Percentiles rank a stretch among this genome's conserved stretches.
Conservation (phyloP, 345 rosid genomes). For the Pistacia integerrima region DNA sequence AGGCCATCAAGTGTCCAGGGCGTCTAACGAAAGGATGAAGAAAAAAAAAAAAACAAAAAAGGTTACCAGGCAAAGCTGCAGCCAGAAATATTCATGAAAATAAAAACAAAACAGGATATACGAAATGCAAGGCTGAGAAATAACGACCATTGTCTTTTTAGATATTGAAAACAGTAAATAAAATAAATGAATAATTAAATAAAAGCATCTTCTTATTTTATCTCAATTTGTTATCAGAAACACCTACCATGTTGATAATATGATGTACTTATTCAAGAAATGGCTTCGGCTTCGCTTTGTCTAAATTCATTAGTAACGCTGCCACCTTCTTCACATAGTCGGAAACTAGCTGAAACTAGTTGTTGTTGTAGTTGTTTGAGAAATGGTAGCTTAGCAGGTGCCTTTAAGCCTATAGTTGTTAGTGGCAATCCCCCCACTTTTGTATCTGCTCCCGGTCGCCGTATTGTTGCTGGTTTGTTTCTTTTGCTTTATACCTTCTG, state of each 20-base stretch:
- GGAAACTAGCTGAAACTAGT: slow-evolving; percentile 43
- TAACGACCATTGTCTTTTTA: slow-evolving; percentile 1
- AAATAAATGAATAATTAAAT: neutral
- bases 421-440: slow-evolving; percentile 83
- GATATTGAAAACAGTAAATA: neutral
- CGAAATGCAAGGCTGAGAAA: slow-evolving; percentile 17
- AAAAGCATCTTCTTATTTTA: neutral
- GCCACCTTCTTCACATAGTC: slow-evolving; percentile 49
- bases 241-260: slow-evolving; percentile 15
- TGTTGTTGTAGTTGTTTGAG: slow-evolving; percentile 24
- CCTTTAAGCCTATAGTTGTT: slow-evolving; percentile 64
- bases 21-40: neutral
- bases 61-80: slow-evolving; percentile 1
- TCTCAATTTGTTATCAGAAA: neutral
- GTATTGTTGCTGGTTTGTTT: slow-evolving; percentile 77
- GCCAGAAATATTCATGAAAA: slow-evolving; percentile 15
- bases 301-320: slow-evolving; percentile 52
- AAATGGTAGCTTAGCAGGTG: slow-evolving; percentile 13
- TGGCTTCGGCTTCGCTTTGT: slow-evolving; percentile 78
- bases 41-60: too few relatives aligned
- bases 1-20: too few relatives aligned
- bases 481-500: neutral
- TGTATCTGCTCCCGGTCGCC: slow-evolving; percentile 91
- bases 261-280: slow-evolving; percentile 29
- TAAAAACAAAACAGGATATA: neutral